Percentiles rank a stretch among this genome's conserved stretches.
Evolutionary conservation across 495 filamentous ascomycete genomes (phyloP).

Genomic region (Hypoxylon rickii): DNA sequence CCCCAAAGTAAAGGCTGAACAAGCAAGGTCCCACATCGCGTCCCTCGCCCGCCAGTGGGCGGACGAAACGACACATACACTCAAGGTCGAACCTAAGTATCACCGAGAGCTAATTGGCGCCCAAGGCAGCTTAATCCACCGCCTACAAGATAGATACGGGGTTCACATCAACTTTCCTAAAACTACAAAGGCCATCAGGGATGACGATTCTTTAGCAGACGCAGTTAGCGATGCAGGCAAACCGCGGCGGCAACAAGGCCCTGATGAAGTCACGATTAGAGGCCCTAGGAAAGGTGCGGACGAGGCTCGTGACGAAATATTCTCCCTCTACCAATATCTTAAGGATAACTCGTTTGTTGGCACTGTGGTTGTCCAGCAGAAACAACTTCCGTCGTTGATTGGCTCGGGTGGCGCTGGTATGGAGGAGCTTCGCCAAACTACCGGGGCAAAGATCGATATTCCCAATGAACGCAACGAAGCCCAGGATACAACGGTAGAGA

Average conservation of each 20-base stretch:
- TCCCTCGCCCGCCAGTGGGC: constrained; percentile 77
- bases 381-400: constrained; percentile 86
- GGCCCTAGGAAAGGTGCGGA: constrained; percentile 92
- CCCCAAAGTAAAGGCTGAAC: constrained; percentile 72
- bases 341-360: constrained; percentile 80
- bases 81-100: constrained; percentile 86
- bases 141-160: constrained; percentile 84
- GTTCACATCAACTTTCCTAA: constrained; percentile 95
- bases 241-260: constrained; percentile 70
- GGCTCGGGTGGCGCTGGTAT: constrained; percentile 86
- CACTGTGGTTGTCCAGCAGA: constrained; percentile 81
- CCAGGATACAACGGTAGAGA: constrained; percentile 71
- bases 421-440: constrained; percentile 81
- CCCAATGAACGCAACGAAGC: constrained; percentile 65
- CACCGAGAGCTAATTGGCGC: constrained; percentile 91
- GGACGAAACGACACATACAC: constrained; percentile 80
- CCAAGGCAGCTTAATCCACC: constrained; percentile 87
- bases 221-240: constrained; percentile 72
- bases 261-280: constrained; percentile 89
- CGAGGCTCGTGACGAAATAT: constrained; percentile 84
- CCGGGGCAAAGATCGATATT: constrained; percentile 87
- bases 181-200: constrained; percentile 60
- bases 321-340: constrained; percentile 82
- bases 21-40: constrained; percentile 75
- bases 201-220: constrained; percentile 72